Conservation (phyloP, 202 grass and related monocot genomes). For the Cymbopogon flexuosus region DNA sequence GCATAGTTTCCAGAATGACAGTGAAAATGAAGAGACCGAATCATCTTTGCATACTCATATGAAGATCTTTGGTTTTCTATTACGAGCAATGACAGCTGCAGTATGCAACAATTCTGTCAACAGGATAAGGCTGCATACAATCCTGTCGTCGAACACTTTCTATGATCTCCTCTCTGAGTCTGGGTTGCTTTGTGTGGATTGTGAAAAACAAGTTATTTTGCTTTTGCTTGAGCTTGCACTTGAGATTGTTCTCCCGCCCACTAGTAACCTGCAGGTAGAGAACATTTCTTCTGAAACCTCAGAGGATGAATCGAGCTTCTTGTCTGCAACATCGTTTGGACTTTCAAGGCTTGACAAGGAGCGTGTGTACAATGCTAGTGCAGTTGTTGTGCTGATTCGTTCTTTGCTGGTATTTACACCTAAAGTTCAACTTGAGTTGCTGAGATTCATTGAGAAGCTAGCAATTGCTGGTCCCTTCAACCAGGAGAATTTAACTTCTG, state of each 20-base stretch:
- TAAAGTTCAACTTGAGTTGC: conserved; percentile 86
- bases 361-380: conserved; percentile 85
- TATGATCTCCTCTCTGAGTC: conserved; percentile 94
- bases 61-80: conserved; percentile 81
- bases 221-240: conserved; percentile 98
- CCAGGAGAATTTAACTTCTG: conserved; percentile 96
- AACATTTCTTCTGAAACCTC: conserved; percentile 43
- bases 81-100: conserved; percentile 86
- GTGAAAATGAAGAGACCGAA: conserved; percentile 41
- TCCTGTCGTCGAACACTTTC: conserved; percentile 83
- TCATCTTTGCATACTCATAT: conserved; percentile 58
- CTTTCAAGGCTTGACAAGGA: conserved; percentile 78
- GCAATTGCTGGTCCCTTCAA: conserved; percentile 82
- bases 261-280: conserved; percentile 57
- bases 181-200: conserved; percentile 88
- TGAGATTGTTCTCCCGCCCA: conserved; percentile 86
- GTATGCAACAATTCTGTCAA: conserved; percentile 89
- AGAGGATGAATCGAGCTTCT: conserved; percentile 59
- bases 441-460: conserved; percentile 88
- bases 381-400: conserved; percentile 68
- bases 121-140: conserved; percentile 77
- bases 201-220: conserved; percentile 86
- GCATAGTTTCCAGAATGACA: conserved; percentile 77
- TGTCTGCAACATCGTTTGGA: conserved; percentile 64
- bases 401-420: conserved; percentile 88